Base-by-base conservation (phyloP, 1,139 yeast species). In the Nakaseomyces delphensis region DNA sequence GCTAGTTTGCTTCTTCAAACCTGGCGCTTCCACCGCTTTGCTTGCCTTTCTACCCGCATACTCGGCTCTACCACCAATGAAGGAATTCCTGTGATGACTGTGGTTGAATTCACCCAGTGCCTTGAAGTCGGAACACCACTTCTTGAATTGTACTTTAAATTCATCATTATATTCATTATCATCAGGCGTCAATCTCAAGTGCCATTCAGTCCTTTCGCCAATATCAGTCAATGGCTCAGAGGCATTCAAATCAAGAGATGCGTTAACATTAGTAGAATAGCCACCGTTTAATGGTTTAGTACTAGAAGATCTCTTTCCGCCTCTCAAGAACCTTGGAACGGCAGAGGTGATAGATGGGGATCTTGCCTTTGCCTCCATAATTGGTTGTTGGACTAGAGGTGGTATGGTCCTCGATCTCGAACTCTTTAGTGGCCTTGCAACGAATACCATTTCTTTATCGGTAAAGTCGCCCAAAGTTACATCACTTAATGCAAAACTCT, bases 51-150 rank as follows among this genome's bases (percentile, higher is more conserved):
- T 33, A 16, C 7, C 21, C 1, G 37, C 37, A 11, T 21, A 20
- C 18, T 33, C 37, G 13, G 37, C 25, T 20, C 27, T 20, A 10
- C 40, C 40, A 14, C 19, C 40, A 25, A 46, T 40, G 23, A 44
- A 46, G 4, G 38, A 38, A 16, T 31, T 37, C 23, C 49, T 44
- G 13, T 38, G 29, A 8, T 43, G 43, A 32, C 40, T 43, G 13
- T 43, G 39, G 14, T 28, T 32, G 18, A 27, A 40, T 7, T 20
- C 27, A 5, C 46, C 43, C 7, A 46, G 30, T 3, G 45, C 45
- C 2, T 48, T 49, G 18, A 53, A 39, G 6, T 54, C 53, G 39
- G 48, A 50, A 14, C 33, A 28, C 49, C 49, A 46, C 38, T 41
- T 44, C 24, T 44, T 46, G 29, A 42, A 40, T 33, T 33, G 37